phyloP scores from a whole-genome alignment of 2,329 filamentous ascomycete genomes.

The Elsinoe fawcettii region DNA sequence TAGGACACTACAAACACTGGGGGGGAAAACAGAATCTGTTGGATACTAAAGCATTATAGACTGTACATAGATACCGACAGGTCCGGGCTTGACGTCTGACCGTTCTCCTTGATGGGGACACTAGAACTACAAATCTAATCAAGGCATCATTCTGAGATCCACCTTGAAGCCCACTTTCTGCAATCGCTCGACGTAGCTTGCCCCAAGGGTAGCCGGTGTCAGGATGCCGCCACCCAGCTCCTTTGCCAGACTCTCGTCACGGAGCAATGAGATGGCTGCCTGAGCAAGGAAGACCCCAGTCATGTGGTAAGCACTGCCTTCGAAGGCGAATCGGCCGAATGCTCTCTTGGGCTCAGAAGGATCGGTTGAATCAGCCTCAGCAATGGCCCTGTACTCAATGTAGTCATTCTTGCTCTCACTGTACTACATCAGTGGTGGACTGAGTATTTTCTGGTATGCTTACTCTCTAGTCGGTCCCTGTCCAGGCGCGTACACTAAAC shows the following conservation, averaged over 20 bases:
- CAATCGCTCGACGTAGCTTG: slow-evolving; percentile 57
- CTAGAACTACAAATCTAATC: not conserved
- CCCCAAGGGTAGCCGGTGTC: slow-evolving; percentile 64
- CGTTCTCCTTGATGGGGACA: not conserved
- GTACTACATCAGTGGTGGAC: slow-evolving; percentile 29
- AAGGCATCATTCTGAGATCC: slow-evolving; percentile 36
- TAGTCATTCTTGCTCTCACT: slow-evolving; percentile 51
- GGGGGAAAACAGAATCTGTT: not conserved
- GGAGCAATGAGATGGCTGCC: slow-evolving; percentile 57
- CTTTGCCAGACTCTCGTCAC: slow-evolving; percentile 45
- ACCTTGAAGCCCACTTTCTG: slow-evolving; percentile 55
- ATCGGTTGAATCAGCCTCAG: slow-evolving; percentile 48
- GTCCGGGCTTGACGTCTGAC: not conserved
- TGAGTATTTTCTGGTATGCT: slow-evolving; percentile 18
- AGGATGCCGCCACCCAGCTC: slow-evolving; percentile 58
- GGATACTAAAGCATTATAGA: not conserved
- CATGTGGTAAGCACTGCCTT: slow-evolving; percentile 59
- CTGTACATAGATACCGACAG: not conserved
- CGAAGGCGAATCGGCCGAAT: slow-evolving; percentile 47
- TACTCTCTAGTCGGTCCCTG: slow-evolving; percentile 41
- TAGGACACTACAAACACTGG: not conserved
- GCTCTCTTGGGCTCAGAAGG: slow-evolving; percentile 44
- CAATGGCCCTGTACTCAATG: slow-evolving; percentile 58
- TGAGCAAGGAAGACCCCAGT: slow-evolving; percentile 58
- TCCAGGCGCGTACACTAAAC: slow-evolving; percentile 44